Conservation (phyloP, 225 moss, liverwort and hornwort species). For the Pseudisothecium myosuroides region DNA sequence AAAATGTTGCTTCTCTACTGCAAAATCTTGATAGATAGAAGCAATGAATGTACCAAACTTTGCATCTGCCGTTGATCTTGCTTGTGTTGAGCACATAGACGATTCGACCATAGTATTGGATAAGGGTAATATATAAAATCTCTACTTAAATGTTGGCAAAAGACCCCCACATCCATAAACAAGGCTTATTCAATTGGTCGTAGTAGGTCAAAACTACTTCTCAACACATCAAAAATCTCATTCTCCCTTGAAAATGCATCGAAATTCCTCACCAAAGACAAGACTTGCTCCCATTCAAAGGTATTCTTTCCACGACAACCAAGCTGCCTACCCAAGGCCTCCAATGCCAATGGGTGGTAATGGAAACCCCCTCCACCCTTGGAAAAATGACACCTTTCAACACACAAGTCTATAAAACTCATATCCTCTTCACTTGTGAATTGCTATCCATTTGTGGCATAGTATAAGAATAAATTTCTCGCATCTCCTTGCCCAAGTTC, state of each 20-base stretch:
- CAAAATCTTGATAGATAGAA: too few species aligned
- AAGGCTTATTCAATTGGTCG: not conserved
- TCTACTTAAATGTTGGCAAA: not conserved
- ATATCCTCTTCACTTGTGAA: not conserved
- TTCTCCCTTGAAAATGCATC: not conserved
- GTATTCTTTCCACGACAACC: not conserved
- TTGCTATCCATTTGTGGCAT: not conserved
- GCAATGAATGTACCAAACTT: not conserved
- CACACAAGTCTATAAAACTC: not conserved
- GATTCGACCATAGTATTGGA: too few species aligned
- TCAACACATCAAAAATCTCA: not conserved
- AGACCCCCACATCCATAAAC: not conserved
- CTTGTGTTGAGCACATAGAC: too few species aligned
- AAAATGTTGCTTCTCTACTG: too few species aligned
- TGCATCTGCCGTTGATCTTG: too few species aligned
- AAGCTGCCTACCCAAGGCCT: not conserved
- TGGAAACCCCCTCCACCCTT: not conserved
- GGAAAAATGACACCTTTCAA: not conserved
- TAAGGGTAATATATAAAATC: fast-evolving
- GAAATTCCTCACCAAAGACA: fast-evolving
- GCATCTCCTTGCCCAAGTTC: not conserved
- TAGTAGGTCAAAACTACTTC: not conserved
- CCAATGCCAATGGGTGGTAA: not conserved
- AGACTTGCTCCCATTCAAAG: fast-evolving
- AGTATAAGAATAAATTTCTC: not conserved